Evolutionary conservation across 1,284 basidiomycete species (phyloP), one percentile per base, ranked within the genome.

Genomic region (Athelia sp.): DNA sequence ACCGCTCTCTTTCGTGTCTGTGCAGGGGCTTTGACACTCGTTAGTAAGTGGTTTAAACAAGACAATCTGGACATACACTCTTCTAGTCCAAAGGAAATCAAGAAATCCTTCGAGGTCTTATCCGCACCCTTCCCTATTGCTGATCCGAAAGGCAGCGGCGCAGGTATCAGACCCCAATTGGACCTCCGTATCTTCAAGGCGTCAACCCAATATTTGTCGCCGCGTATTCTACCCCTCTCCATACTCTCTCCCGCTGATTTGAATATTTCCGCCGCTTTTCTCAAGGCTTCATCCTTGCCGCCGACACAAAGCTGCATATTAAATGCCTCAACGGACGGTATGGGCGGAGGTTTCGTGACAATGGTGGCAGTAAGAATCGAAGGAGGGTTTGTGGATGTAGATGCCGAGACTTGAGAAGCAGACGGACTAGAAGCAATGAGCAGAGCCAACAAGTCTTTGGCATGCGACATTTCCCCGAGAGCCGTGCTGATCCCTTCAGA

Each of bases 111-210:
- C 0, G 84, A 79, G 1, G 88, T 84, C 64, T 78, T 83, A 59
- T 90, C 87, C 13, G 83, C 78, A 26, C 84, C 83, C 63, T 86
- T 87, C 10, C 84, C 87, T 0, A 72, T 81, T 0, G 80, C 69
- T 22, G 82, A 75, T 34, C 85, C 86, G 43, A 71, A 68, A 4
- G 87, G 87, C 36, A 89, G 71, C 32, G 87, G 87, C 2, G 88
- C 85, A 26, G 88, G 85, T 40, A 84, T 75, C 23, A 91, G 66
- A 10, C 82, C 76, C 89, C 88, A 91, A 54, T 91, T 90, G 3
- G 74, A 78, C 55, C 78, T 68, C 53, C 88, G 72, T 36, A 88
- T 82, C 58, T 79, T 84, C 45, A 91, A 72, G 4, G 88, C 89
- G 61, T 90, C 80, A 6, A 81, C 70, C 88, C 88, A 91, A 57